Evolutionary conservation across 768 basidiomycete species (phyloP), one percentile per base, ranked within the genome.

Genomic region (Dacryopinax primogenitus): DNA sequence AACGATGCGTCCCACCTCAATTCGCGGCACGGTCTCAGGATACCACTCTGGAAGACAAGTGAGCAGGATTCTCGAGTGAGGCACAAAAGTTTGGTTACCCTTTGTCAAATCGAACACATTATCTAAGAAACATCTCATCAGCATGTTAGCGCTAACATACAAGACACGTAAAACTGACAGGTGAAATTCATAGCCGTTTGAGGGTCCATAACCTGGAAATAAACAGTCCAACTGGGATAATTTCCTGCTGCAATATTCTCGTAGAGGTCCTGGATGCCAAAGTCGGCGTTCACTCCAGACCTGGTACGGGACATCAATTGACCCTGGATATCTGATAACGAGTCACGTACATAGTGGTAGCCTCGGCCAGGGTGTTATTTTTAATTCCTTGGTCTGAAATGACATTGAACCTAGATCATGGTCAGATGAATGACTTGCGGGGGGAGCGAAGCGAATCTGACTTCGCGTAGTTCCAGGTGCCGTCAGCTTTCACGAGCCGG

Each of bases 161-260:
- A n/a, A 37, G 36, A 37, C 36, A 37, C 23, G n/a, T 47, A 26
- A 13, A 23, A 13, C 45, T 47, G 9, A 47, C 45, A 47, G 7
- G 45, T 47, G 23, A 47, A 47, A 26, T 47, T 47, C 45, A 15
- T 13, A 12, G 45, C 45, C 12, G 45, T 47, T 23, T 47, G 45
- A 13, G 45, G 45, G 23, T 47, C 45, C 45, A 47, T 47, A 26
- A 47, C 45, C n/a, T 47, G 45, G 45, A 47, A 47, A 47, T 47
- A 47, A 9, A 47, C 45, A 9, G 45, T 47, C 45, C 45, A 47
- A 21, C 45, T 47, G 12, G 45, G 45, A 47, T 47, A 47, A 23
- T 47, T 47, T 26, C 45, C 45, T 15, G 45, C 45, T 15, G 45
- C 45, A 23, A 47, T 47, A 26, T 47, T 47, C 9, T 47, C 45